Evolutionary conservation across 352 stramenopile species (phyloP), one percentile per base, ranked within the genome.

Genomic region (Phytopythium mirpurense): DNA sequence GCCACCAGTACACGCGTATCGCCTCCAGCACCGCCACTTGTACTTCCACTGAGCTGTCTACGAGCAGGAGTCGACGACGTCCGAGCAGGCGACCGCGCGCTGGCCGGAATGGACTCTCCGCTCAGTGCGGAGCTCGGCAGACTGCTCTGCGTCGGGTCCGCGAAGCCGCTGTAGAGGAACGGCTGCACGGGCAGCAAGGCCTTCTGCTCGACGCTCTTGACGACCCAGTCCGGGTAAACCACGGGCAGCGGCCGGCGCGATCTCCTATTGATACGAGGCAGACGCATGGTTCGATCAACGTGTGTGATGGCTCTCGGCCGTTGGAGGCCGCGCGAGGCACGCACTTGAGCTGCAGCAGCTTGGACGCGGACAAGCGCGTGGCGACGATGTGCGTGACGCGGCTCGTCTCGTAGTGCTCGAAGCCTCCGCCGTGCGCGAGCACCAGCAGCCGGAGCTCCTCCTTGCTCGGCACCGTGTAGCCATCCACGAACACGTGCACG

Each of bases 181-280:
- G 78, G 56, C 45, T 78, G 74, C 59, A 90, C 55, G 0, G 85
- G 73, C 7, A 97, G 60, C 47, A 97, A 47, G 21, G 56, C 77
- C 21, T 75, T 65, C 34, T 80, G 63, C 37, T 87, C 62, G 15
- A 97, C 84, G 63, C 89, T 93, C 54, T 97, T 84, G 10, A 93
- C 66, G 56, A 98, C 95, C 95, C 95, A 98, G 21, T 95, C 67
- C 0, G 95, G 94, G 49, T 86, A 68, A 24, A 93, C 81, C 9
- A 98, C 84, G 0, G 87, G 92, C 41, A 79, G 68, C 12, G 72
- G 71, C 23, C 70, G 75, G 26, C 63, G 70, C 60, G 68, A 68
- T 34, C 72, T 83, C 59, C 84, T 95, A 43, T 18, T 9, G 29
- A 32, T 9, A 9, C 9, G 29, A 32, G n/a, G 16, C 51, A 41